phyloP scores from a whole-genome alignment of 2,329 filamentous ascomycete species.

The Monilinia fructigena region DNA sequence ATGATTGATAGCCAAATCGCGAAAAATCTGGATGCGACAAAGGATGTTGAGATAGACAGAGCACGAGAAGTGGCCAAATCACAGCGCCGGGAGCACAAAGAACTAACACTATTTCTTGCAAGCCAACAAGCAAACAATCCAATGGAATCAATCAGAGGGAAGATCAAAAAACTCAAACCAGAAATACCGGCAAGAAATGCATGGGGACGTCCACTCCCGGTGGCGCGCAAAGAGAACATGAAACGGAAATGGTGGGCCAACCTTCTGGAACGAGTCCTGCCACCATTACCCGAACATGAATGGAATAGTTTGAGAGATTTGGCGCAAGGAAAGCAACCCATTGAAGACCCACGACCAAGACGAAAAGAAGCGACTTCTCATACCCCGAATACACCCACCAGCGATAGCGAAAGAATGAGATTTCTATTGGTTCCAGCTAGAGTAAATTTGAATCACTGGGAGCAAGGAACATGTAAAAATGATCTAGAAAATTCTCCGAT shows the following conservation, averaged over 20 bases:
- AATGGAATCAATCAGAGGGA: slow-evolving; percentile 16
- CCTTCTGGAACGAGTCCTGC: slow-evolving; percentile 49
- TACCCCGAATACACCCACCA: neutral
- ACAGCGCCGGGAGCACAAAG: slow-evolving; percentile 7
- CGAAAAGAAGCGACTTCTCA: slow-evolving; percentile 28
- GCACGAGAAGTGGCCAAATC: neutral
- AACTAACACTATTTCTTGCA: slow-evolving; percentile 1
- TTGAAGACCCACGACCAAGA: slow-evolving; percentile 25
- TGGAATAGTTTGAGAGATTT: slow-evolving; percentile 56
- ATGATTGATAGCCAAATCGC: slow-evolving; percentile 26
- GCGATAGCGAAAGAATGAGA: neutral
- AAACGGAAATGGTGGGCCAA: slow-evolving; percentile 50
- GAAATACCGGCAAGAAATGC: slow-evolving; percentile 47
- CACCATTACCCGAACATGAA: slow-evolving; percentile 54
- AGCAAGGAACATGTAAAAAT: neutral
- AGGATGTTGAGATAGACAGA: neutral
- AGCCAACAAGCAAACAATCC: slow-evolving; percentile 32
- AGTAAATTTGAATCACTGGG: neutral
- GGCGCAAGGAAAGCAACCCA: slow-evolving; percentile 40
- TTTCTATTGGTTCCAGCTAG: neutral
- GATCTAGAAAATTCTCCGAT: neutral
- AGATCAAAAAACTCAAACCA: slow-evolving; percentile 34
- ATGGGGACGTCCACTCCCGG: slow-evolving; percentile 50
- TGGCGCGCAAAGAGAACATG: slow-evolving; percentile 46
- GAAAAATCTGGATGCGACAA: neutral